These are phyloP conservation scores for Kockiozyma suomiensis DNA, from an alignment of 805 yeast species.

Conservation along the genomic window DNA sequence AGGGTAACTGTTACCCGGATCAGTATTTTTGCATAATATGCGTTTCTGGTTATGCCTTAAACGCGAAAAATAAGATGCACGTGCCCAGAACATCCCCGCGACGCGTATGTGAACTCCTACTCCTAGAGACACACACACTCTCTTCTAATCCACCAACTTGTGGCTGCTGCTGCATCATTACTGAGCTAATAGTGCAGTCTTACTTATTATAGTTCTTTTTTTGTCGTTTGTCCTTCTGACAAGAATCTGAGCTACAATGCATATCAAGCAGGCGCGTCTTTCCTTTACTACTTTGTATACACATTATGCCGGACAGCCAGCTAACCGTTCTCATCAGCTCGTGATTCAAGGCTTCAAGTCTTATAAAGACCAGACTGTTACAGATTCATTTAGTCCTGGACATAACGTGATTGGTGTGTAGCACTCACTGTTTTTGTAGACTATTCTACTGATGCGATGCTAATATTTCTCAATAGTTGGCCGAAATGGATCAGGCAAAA, in stretches of 20 bases:
- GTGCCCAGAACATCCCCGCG: background rate
- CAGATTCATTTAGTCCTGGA: constrained; percentile 75
- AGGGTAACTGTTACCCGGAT: constrained; percentile 1
- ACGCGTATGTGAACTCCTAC: no score
- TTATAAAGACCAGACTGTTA: constrained; percentile 77
- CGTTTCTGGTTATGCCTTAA: background rate
- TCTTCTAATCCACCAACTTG: no score
- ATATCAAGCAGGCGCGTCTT: constrained; percentile 28
- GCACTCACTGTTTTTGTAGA: background rate
- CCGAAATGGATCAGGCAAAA: constrained; percentile 94
- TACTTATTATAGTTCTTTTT: background rate
- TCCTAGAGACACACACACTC: no score
- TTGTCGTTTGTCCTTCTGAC: background rate
- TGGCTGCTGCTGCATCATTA: no score
- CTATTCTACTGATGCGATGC: background rate
- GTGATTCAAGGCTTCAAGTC: constrained; percentile 92
- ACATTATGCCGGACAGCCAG: background rate
- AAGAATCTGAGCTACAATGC: constrained; percentile 10
- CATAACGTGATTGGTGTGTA: constrained; percentile 70
- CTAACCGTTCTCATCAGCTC: constrained; percentile 44
- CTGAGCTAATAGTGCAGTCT: no score
- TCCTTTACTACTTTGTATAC: background rate
- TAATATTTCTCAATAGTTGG: constrained; percentile 52
- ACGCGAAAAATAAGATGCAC: background rate
- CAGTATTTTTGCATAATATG: background rate